Conservation (phyloP, 805 yeast species). For the Candida parachauliodes region DNA sequence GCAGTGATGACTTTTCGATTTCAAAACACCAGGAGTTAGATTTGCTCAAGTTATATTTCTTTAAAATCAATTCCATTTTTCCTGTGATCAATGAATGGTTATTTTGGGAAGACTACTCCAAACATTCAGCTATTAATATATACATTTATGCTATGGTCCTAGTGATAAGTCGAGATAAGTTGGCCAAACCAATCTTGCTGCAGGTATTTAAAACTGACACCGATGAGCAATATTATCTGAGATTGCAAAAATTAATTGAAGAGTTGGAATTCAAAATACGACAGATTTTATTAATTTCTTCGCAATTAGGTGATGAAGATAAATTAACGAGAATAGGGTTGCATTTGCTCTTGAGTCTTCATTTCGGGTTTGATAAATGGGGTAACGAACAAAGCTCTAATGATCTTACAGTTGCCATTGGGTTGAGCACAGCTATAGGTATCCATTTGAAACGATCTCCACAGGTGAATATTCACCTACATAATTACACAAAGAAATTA, state of each 20-base stretch:
- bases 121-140: conserved; percentile 17
- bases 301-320: conserved; percentile 31
- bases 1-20: conserved; percentile 20
- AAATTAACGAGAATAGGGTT: conserved; percentile 20
- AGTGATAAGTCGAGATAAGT: conserved; percentile 23
- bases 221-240: background rate
- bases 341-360: conserved; percentile 21
- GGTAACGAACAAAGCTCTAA: conserved; percentile 30
- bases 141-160: conserved; percentile 26
- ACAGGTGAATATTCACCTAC: conserved; percentile 10
- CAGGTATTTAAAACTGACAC: conserved; percentile 14
- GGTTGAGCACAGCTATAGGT: conserved; percentile 21
- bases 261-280: conserved; percentile 30
- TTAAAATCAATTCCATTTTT: conserved; percentile 29
- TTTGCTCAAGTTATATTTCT: conserved; percentile 26
- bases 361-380: conserved; percentile 21
- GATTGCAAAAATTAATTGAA: conserved; percentile 14
- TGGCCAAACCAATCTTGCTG: conserved; percentile 23
- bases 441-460: conserved; percentile 22
- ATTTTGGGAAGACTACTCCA: conserved; percentile 26
- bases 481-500: conserved; percentile 19
- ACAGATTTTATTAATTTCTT: conserved; percentile 25
- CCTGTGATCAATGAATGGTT: conserved; percentile 26
- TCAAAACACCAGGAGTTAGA: conserved; percentile 15
- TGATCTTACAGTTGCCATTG: conserved; percentile 27